Conservation (phyloP, 1,284 basidiomycete genomes). For the Psilocybe mexicana region DNA sequence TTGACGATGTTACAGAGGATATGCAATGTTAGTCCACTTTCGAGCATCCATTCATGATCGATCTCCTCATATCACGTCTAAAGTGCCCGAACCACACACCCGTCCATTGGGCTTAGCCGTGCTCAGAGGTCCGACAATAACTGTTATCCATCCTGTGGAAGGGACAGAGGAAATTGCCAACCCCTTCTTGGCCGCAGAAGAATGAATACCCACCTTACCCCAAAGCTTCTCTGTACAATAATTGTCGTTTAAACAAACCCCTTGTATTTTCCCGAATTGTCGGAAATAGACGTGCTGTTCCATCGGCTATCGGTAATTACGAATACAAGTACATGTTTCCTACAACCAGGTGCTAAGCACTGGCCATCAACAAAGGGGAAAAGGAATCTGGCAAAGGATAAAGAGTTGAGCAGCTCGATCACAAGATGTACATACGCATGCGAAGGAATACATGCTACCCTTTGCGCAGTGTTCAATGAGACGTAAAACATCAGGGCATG, state of each 20-base stretch:
- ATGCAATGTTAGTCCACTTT: constrained; percentile 54
- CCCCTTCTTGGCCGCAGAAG: constrained; percentile 63
- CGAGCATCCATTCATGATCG: constrained; percentile 1
- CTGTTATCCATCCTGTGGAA: constrained; percentile 89
- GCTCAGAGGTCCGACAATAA: constrained; percentile 89
- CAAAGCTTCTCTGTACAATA: constrained; percentile 6
- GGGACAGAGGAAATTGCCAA: constrained; percentile 90
- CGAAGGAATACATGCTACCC: background rate
- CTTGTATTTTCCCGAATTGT: background rate
- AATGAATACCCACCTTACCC: constrained; percentile 17
- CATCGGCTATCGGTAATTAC: constrained; percentile 11
- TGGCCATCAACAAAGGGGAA: background rate
- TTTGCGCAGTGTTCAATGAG: constrained; percentile 1
- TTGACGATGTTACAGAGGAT: constrained; percentile 86
- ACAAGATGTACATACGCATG: background rate
- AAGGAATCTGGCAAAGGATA: background rate
- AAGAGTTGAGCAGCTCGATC: constrained; percentile 5
- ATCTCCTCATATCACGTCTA: constrained; percentile 3
- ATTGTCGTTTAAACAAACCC: background rate
- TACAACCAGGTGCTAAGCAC: constrained; percentile 2
- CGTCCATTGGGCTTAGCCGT: constrained; percentile 84
- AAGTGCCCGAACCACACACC: constrained; percentile 65
- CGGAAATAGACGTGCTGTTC: constrained; percentile 9
- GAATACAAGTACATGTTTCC: constrained; percentile 15
- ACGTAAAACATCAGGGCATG: constrained; percentile 2